Evolutionary conservation across 768 basidiomycete species (phyloP), one percentile per base, ranked within the genome.

Genomic region (Sporobolomyces roseus): DNA sequence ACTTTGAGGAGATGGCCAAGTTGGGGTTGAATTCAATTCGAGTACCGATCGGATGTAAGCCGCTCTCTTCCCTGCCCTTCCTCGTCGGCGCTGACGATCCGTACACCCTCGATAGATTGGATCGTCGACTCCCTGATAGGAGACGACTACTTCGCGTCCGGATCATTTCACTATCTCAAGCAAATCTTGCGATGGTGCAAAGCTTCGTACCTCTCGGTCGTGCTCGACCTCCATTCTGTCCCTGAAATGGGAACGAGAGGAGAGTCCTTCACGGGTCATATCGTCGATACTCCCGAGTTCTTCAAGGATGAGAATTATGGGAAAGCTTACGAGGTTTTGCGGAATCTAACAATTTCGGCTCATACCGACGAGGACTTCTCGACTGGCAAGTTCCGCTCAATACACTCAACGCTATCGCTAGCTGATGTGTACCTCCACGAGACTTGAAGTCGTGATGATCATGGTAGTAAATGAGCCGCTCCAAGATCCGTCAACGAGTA

Each of bases 401-500:
- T 14, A 23, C 17, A 23, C 41, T 48, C 27, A n/a, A 21, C 17
- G 41, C 45, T 14, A n/a, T 23, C 23, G 7, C 45, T 46, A 6
- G 23, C 8, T 9, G 38, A 41, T 41, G 9, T 9, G 10, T 41
- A 17, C 9, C 38, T 17, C 14, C 23, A 12, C 8, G 7, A 46
- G 2, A 9, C 16, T 33, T 35, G 33, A 30, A 53, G 65, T 54
- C 1, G 58, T 35, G 27, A 38, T 30, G 23, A 52, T 60, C 23
- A 33, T 60, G 32, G 58, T 53, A 13, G 58, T 66, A 56, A 66
- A 66, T 32, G 65, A 66, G 45, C 65, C 59, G 16, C 38, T 33
- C 36, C 62, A 63, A 35, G 62, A 63, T 32, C 25, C 52, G 8
- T 54, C 61, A 9, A 63, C 61, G 16, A 63, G 61, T 63, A 6